phyloP scores from a whole-genome alignment of 2,329 filamentous ascomycete genomes.

The Exophiala spinifera region DNA sequence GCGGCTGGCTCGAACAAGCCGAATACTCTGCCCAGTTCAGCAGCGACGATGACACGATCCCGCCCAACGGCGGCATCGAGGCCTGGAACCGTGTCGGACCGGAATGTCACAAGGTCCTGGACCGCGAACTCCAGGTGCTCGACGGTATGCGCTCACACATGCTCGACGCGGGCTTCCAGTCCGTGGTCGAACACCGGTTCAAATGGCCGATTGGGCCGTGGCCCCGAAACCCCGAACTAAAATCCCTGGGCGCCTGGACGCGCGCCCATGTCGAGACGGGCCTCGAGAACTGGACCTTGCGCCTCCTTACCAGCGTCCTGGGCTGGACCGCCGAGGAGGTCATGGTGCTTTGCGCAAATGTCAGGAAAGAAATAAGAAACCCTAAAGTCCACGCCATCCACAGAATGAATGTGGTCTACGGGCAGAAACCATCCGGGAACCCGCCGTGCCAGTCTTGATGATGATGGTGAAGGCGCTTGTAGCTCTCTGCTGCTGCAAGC shows the following conservation, averaged over 20 bases:
- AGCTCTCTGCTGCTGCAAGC: no score
- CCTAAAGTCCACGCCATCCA: slow-evolving; percentile 21
- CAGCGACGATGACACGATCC: slow-evolving; percentile 38
- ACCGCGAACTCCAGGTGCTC: slow-evolving; percentile 33
- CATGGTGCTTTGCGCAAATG: slow-evolving; percentile 16
- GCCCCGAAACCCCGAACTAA: slow-evolving; percentile 31
- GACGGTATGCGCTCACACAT: slow-evolving; percentile 29
- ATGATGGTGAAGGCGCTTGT: no score
- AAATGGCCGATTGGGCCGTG: slow-evolving; percentile 35
- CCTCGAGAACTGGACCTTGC: slow-evolving; percentile 35
- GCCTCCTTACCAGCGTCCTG: slow-evolving; percentile 32
- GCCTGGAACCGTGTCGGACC: slow-evolving; percentile 32
- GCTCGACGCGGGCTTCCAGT: slow-evolving; percentile 32
- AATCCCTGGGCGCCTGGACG: slow-evolving; percentile 33
- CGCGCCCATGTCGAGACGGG: slow-evolving; percentile 32
- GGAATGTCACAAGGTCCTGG: slow-evolving; percentile 32
- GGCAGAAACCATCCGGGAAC: slow-evolving; percentile 12
- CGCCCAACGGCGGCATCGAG: slow-evolving; percentile 34
- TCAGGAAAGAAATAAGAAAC: slow-evolving; percentile 15
- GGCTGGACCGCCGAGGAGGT: slow-evolving; percentile 29
- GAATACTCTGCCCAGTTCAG: slow-evolving; percentile 20
- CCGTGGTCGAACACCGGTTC: slow-evolving; percentile 32
- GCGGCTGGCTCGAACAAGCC: slow-evolving; percentile 42
- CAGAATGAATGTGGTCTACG: slow-evolving; percentile 23
- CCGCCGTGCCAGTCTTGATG: neutral